Evolutionary conservation across 2,329 filamentous ascomycete genomes (phyloP).

Genomic region (Diaporthe ilicicola): DNA sequence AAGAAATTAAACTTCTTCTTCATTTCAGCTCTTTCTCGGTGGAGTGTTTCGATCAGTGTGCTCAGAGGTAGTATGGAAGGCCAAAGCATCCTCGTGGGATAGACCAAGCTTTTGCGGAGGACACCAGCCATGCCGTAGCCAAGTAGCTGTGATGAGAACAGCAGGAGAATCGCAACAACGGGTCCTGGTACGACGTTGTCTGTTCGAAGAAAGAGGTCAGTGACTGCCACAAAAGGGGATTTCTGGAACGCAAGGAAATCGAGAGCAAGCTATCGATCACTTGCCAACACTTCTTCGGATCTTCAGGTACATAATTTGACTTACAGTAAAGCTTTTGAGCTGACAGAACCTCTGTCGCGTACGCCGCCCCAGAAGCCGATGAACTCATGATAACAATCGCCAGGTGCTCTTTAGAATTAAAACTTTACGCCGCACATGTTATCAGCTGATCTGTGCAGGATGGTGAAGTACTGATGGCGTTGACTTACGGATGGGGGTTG

Average conservation of each 20-base stretch:
- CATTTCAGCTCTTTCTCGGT: slow-evolving; percentile 43
- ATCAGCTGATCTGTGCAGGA: background rate
- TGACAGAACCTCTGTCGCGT: slow-evolving; percentile 49
- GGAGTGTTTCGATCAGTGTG: slow-evolving; percentile 42
- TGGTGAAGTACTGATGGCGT: too few species aligned
- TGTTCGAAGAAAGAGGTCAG: background rate
- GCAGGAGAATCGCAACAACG: slow-evolving; percentile 52
- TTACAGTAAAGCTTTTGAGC: slow-evolving; percentile 54
- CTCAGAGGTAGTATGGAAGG: slow-evolving; percentile 41
- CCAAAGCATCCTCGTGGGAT: slow-evolving; percentile 54
- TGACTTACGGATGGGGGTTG: slow-evolving; percentile 35
- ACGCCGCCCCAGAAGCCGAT: slow-evolving; percentile 26
- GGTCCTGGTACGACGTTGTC: slow-evolving; percentile 48
- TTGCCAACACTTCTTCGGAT: background rate
- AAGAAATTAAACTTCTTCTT: slow-evolving; percentile 51
- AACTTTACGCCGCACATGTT: slow-evolving; percentile 5
- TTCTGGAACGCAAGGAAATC: background rate
- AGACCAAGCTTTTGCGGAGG: slow-evolving; percentile 53
- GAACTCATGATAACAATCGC: slow-evolving; percentile 35
- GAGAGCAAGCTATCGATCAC: background rate
- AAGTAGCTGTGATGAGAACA: slow-evolving; percentile 56
- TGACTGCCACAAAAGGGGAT: too few species aligned
- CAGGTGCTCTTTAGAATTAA: slow-evolving; percentile 39
- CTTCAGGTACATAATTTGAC: slow-evolving; percentile 5
- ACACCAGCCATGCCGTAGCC: slow-evolving; percentile 59